phyloP scores from a whole-genome alignment of 2,329 filamentous ascomycete species.

The Cephalotrichum gorgonifer region DNA sequence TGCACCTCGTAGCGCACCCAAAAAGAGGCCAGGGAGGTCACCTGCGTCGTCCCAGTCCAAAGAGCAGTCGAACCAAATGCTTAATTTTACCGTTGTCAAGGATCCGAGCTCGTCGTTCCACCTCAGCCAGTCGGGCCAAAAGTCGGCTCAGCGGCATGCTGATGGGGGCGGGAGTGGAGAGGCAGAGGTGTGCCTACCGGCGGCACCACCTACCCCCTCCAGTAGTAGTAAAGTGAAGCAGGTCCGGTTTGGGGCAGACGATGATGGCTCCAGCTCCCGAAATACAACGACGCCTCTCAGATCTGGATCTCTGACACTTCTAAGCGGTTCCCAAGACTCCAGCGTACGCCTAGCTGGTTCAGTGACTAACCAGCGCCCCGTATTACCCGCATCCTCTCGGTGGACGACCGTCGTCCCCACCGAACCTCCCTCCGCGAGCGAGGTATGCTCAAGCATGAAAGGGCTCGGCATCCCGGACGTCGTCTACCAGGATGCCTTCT shows the following conservation, averaged over 20 bases:
- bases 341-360: not conserved
- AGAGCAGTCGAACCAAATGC: conserved; percentile 23
- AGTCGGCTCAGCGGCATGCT: not conserved
- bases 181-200: not conserved
- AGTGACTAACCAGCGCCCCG: not conserved
- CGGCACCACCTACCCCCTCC: not conserved
- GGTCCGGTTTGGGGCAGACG: not conserved
- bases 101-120: conserved; percentile 56
- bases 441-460: conserved; percentile 11
- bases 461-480: conserved; percentile 43
- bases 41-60: not conserved
- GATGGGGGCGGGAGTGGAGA: not conserved
- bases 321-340: not conserved
- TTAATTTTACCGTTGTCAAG: conserved; percentile 69
- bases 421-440: not conserved
- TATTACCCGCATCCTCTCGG: not conserved
- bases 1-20: not conserved
- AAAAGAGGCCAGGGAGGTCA: not conserved
- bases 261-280: not conserved
- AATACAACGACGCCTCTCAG: not conserved
- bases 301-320: not conserved
- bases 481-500: conserved; percentile 78
- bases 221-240: not conserved
- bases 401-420: not conserved
- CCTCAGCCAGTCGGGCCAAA: conserved; percentile 52